These are phyloP conservation scores for Dryas octopetala DNA, from an alignment of 306 rosid species.

Conservation along the genomic window DNA sequence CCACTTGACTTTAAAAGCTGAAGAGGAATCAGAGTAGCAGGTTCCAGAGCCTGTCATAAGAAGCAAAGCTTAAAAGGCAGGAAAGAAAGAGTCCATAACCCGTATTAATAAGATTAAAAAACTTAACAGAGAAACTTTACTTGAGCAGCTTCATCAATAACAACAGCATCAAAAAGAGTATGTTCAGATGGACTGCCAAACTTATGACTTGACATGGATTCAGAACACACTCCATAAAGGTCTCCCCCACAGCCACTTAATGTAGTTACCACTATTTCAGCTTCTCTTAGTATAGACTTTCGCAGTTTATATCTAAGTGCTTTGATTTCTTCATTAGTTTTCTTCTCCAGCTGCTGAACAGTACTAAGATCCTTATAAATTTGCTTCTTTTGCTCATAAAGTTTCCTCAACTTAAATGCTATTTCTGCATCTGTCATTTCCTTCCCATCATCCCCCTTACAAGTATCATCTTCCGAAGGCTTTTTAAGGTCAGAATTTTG, in stretches of 20 bases:
- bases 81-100: constrained; percentile 17
- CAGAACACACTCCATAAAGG: constrained; percentile 85
- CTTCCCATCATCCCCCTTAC: constrained; percentile 46
- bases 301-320: constrained; percentile 68
- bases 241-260: constrained; percentile 95
- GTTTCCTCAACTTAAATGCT: constrained; percentile 57
- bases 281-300: constrained; percentile 86
- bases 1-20: constrained; percentile 88
- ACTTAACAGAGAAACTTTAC: constrained; percentile 48
- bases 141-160: constrained; percentile 97
- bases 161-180: constrained; percentile 84
- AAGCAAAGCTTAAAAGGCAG: constrained; percentile 26
- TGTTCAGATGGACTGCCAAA: constrained; percentile 78
- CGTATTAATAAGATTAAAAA: constrained; percentile 19
- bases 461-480: constrained; percentile 38
- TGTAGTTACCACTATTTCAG: constrained; percentile 86
- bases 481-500: constrained; percentile 47
- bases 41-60: constrained; percentile 81
- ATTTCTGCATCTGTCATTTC: constrained; percentile 66
- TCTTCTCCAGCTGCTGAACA: constrained; percentile 79
- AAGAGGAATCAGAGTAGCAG: constrained; percentile 95
- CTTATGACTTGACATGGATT: constrained; percentile 66
- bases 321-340: constrained; percentile 71
- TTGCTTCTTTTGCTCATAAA: constrained; percentile 83
- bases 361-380: constrained; percentile 76